A percentile compares a stretch with the other conserved stretches of the same genome.
phyloP scores from a whole-genome alignment of 768 basidiomycete genomes.

The Lactarius sanguifluus region DNA sequence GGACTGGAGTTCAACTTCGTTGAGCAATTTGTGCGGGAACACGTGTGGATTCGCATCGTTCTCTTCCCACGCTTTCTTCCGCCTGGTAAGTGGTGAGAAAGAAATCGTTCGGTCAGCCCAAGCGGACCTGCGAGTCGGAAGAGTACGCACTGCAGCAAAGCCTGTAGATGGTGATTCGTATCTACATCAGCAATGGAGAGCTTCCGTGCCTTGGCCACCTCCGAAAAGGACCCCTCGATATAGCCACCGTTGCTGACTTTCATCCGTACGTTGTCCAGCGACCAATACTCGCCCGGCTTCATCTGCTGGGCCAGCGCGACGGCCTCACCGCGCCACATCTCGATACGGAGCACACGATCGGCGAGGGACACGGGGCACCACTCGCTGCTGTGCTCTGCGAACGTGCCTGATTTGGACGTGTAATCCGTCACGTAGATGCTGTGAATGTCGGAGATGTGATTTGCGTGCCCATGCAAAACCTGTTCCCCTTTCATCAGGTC shows the following conservation, averaged over 20 bases:
- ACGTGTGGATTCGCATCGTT: slow-evolving; percentile 25
- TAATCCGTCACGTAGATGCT: slow-evolving; percentile 31
- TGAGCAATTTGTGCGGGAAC: slow-evolving; percentile 27
- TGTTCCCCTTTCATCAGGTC: background rate
- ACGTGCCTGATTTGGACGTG: slow-evolving; percentile 23
- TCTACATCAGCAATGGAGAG: slow-evolving; percentile 20
- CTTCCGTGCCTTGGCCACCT: slow-evolving; percentile 25
- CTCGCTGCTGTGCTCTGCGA: slow-evolving; percentile 11
- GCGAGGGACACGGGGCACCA: slow-evolving; percentile 27
- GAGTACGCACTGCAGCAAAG: slow-evolving; percentile 24
- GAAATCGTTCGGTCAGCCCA: background rate
- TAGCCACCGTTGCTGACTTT: slow-evolving; percentile 19
- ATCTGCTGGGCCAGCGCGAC: slow-evolving; percentile 21
- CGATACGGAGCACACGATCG: slow-evolving; percentile 27
- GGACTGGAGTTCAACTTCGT: slow-evolving; percentile 16
- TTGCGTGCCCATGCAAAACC: slow-evolving; percentile 26
- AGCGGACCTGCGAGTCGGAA: background rate
- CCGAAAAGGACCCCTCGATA: slow-evolving; percentile 26
- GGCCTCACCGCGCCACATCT: slow-evolving; percentile 29
- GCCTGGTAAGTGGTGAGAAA: slow-evolving; percentile 21
- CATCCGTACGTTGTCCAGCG: slow-evolving; percentile 28
- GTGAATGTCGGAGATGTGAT: slow-evolving; percentile 22
- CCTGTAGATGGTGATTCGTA: slow-evolving; percentile 7
- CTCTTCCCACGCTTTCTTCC: slow-evolving; percentile 29
- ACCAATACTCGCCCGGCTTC: slow-evolving; percentile 31